Percentiles rank a stretch among this genome's conserved stretches.
phyloP scores from a whole-genome alignment of 345 rosid genomes.

The Eucalyptus decipiens region DNA sequence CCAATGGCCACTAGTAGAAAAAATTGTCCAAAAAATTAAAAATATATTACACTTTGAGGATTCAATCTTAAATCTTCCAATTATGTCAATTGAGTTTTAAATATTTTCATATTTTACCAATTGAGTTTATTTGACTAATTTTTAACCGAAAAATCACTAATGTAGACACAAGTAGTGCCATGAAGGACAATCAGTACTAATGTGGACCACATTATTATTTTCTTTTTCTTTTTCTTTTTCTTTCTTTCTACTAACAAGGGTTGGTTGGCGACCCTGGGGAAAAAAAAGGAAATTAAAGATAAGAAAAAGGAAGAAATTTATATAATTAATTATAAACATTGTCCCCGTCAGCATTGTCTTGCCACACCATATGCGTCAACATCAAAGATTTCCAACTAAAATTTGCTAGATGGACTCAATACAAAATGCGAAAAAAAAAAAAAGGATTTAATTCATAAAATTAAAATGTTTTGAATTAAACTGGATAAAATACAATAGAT shows the following conservation, averaged over 20 bases:
- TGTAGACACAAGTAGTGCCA: neutral
- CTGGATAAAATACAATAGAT: no score
- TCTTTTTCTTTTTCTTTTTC: no score
- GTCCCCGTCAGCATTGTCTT: fast-evolving
- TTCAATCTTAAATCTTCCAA: no score
- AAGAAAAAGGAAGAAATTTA: no score
- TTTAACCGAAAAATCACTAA: neutral
- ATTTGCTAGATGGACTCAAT: neutral
- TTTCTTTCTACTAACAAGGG: neutral
- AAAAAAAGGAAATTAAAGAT: no score
- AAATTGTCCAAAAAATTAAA: neutral
- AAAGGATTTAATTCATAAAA: no score
- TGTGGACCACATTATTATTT: neutral
- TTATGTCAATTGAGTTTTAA: no score
- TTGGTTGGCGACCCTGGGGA: neutral
- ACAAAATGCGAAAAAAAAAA: no score
- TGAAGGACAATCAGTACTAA: neutral
- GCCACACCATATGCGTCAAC: neutral
- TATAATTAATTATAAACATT: no score
- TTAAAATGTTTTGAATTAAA: no score
- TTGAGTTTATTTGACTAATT: no score
- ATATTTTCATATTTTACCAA: neutral
- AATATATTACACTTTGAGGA: no score
- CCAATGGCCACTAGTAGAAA: neutral
- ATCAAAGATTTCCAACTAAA: neutral